phyloP scores from a whole-genome alignment of 2,329 filamentous ascomycete genomes.

The Dactylellina drechsleri region DNA sequence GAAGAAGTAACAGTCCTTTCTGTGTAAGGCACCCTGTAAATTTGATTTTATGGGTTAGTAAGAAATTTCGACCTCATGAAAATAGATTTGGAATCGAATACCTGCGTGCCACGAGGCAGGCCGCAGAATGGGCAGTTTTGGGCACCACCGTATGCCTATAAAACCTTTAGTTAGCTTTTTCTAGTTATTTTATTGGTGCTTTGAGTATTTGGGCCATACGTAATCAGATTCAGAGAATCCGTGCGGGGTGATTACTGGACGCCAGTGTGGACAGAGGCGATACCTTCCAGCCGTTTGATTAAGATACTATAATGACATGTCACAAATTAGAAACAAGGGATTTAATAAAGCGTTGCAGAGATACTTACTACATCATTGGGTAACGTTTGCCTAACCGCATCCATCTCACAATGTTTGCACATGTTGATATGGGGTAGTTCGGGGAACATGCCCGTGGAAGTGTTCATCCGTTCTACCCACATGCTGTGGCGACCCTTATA shows the following conservation, averaged over 20 bases:
- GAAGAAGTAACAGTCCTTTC: slow-evolving; percentile 16
- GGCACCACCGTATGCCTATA: slow-evolving; percentile 28
- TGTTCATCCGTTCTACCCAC: slow-evolving; percentile 24
- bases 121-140: slow-evolving; percentile 42
- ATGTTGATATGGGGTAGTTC: not conserved
- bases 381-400: not conserved
- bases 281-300: slow-evolving; percentile 22
- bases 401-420: slow-evolving; percentile 20
- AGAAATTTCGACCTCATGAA: not conserved
- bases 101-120: slow-evolving; percentile 25
- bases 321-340: not conserved
- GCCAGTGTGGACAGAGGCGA: slow-evolving; percentile 43
- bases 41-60: not conserved
- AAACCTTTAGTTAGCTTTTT: not conserved
- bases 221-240: slow-evolving; percentile 14
- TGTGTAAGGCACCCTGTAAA: slow-evolving; percentile 4
- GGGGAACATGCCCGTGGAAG: slow-evolving; percentile 35
- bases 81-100: slow-evolving; percentile 1
- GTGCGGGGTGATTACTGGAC: not conserved
- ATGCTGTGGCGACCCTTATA: slow-evolving; percentile 19
- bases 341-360: too few species aligned
- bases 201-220: not conserved
- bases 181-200: not conserved
- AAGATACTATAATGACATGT: not conserved
- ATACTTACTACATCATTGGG: too few species aligned